Base-by-base conservation (phyloP, 179 eudicot genomes). In the Beta lomatogona region DNA sequence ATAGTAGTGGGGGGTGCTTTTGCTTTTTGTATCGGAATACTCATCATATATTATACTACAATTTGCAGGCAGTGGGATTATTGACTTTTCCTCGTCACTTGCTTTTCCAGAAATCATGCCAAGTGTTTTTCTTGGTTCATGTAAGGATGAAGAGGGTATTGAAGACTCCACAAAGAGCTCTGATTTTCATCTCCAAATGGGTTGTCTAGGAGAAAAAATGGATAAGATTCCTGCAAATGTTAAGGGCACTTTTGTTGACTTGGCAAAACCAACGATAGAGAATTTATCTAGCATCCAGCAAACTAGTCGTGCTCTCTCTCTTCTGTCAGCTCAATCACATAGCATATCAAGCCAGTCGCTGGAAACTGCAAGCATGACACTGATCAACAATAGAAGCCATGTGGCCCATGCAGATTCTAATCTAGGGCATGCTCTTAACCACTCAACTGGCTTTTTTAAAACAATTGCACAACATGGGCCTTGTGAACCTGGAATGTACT, bases 281-380 rank as follows among this genome's bases (percentile, higher is more conserved):
- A 71, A 78, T 28, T 16, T 76, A 5, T 72, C 82, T 8, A 76
- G 50, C 63, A 68, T 82, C 74, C 80, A 66, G 15, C 81, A 83
- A 65, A 46, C 66, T 41, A 82, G 77, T 75, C 48, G 87, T 86
- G 90, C 88, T 88, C 90, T 88, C 90, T 88, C 90, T 88, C 90
- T 88, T 86, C 90, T 88, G 90, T 88, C 90, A 88, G 79, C 79
- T 83, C 82, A 81, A 66, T 81, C 86, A 55, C 72, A 81, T 22
- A 79, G 59, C 61, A 59, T 48, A 16, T 61, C 85, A 21, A 75
- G 76, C 53, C 82, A 81, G 69, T 70, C 81, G 50, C 75, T 82
- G 48, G 83, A 76, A 72, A 58, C 79, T 70, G 46, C 76, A 58
- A 66, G 75, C 77, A 21, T 53, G 36, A 55, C 82, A 28, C 67